A percentile compares a stretch with the other conserved stretches of the same genome.
These are phyloP conservation scores for Penicillium verhagenii DNA, from an alignment of 495 filamentous ascomycete species.

Conservation along the genomic window DNA sequence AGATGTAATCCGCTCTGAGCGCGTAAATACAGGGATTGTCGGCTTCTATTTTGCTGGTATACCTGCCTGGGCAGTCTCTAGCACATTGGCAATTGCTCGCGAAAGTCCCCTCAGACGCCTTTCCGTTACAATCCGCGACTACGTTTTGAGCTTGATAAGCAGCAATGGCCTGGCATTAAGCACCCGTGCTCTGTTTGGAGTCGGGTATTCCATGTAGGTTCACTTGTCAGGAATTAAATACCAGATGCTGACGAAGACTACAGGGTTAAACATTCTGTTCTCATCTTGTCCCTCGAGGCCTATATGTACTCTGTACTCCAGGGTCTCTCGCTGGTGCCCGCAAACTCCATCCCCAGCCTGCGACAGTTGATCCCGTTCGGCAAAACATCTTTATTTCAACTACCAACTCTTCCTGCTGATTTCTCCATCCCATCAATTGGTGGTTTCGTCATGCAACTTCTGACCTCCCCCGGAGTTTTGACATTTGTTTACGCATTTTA, in stretches of 20 bases:
- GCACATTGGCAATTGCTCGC: slow-evolving; percentile 39
- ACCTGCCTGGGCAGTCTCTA: slow-evolving; percentile 43
- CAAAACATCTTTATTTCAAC: slow-evolving; percentile 31
- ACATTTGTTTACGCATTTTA: slow-evolving; percentile 37
- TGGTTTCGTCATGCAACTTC: slow-evolving; percentile 23
- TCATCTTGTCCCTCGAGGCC: slow-evolving; percentile 43
- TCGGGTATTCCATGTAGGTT: slow-evolving; percentile 38
- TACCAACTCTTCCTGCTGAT: slow-evolving; percentile 31
- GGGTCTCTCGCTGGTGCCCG: slow-evolving; percentile 41
- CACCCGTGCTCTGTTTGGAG: slow-evolving; percentile 29
- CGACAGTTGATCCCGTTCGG: slow-evolving; percentile 40
- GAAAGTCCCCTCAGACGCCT: slow-evolving; percentile 41
- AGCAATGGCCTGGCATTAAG: slow-evolving; percentile 25
- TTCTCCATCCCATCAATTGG: slow-evolving; percentile 31
- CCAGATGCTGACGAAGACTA: slow-evolving; percentile 13
- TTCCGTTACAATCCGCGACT: slow-evolving; percentile 29
- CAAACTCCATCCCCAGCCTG: slow-evolving; percentile 30
- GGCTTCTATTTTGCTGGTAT: slow-evolving; percentile 48
- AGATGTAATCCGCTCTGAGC: slow-evolving; percentile 39
- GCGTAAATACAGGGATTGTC: slow-evolving; percentile 29
- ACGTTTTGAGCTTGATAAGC: slow-evolving; percentile 21
- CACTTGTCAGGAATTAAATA: not conserved
- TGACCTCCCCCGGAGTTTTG: slow-evolving; percentile 36
- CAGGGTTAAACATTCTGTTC: slow-evolving; percentile 37
- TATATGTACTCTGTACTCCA: slow-evolving; percentile 53